These are phyloP conservation scores for Saccharomycopsis sp. DNA, from an alignment of 805 yeast species.

Conservation along the genomic window DNA sequence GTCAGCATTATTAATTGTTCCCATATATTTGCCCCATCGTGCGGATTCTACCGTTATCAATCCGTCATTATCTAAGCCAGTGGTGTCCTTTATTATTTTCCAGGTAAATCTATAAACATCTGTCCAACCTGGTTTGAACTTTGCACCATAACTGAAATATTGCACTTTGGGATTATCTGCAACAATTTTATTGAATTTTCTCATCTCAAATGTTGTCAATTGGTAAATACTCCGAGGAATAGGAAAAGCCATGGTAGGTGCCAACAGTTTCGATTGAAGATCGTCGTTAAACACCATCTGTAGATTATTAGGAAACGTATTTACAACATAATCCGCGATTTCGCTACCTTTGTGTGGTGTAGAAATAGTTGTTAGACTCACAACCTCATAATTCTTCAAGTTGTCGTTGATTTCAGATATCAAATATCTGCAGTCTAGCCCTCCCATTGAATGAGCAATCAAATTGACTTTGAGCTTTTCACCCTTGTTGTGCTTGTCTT, in stretches of 20 bases:
- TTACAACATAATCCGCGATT: constrained; percentile 61
- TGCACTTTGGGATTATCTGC: constrained; percentile 50
- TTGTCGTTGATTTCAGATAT: constrained; percentile 43
- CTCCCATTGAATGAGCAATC: constrained; percentile 93
- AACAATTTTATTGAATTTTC: constrained; percentile 43
- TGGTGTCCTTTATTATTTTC: constrained; percentile 39
- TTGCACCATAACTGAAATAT: constrained; percentile 81
- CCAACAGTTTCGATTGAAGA: background rate
- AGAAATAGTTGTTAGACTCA: constrained; percentile 71
- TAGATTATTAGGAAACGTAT: constrained; percentile 13
- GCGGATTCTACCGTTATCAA: constrained; percentile 71
- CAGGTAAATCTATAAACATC: constrained; percentile 58
- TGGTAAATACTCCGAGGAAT: constrained; percentile 47
- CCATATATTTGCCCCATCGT: constrained; percentile 77
- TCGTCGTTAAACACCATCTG: background rate
- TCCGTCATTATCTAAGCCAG: constrained; percentile 68
- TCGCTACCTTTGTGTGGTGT: constrained; percentile 88
- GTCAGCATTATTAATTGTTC: constrained; percentile 70
- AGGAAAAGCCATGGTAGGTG: background rate
- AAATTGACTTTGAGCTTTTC: constrained; percentile 49
- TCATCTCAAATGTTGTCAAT: constrained; percentile 48
- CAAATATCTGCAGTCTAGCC: constrained; percentile 72
- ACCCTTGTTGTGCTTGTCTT: constrained; percentile 16
- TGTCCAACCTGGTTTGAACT: constrained; percentile 51
- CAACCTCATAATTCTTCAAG: constrained; percentile 44